These are phyloP conservation scores for Dacryopinax primogenitus DNA, from an alignment of 768 basidiomycete species.

Conservation along the genomic window DNA sequence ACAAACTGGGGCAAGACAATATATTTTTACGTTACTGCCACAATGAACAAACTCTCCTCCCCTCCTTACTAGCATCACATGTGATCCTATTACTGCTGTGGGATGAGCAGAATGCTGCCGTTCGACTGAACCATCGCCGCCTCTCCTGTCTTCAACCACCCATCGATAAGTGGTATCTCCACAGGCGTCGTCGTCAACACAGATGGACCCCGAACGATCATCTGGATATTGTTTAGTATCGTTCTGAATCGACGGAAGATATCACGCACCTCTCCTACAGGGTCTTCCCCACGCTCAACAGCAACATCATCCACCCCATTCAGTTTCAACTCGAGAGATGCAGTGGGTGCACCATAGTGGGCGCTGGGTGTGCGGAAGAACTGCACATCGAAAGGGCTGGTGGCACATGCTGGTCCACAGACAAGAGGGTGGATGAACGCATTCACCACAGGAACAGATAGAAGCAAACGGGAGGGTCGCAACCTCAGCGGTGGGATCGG, in stretches of 20 bases:
- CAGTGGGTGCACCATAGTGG: constrained; percentile 65
- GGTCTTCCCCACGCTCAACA: constrained; percentile 55
- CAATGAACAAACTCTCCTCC: neutral
- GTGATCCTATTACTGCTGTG: neutral
- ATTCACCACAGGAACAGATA: constrained; percentile 66
- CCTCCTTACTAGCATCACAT: neutral
- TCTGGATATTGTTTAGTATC: constrained; percentile 12
- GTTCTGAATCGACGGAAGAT: neutral
- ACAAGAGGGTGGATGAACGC: constrained; percentile 48
- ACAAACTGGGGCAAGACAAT: neutral
- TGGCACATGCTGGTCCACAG: constrained; percentile 65
- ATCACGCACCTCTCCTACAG: constrained; percentile 39
- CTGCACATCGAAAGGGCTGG: constrained; percentile 78
- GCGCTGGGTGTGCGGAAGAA: constrained; percentile 38
- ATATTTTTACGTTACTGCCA: neutral
- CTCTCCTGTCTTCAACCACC: constrained; percentile 38
- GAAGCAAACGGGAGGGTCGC: constrained; percentile 53
- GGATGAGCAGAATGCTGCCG: constrained; percentile 40
- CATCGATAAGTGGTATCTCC: constrained; percentile 28
- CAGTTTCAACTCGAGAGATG: constrained; percentile 77
- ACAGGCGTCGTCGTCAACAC: constrained; percentile 43
- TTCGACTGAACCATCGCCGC: constrained; percentile 46
- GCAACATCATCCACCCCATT: constrained; percentile 48
- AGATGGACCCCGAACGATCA: constrained; percentile 55
- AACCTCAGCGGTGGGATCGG: constrained; percentile 38